Conservation (phyloP, 2,329 filamentous ascomycete species). For the Phyllosticta citrichinensis region DNA sequence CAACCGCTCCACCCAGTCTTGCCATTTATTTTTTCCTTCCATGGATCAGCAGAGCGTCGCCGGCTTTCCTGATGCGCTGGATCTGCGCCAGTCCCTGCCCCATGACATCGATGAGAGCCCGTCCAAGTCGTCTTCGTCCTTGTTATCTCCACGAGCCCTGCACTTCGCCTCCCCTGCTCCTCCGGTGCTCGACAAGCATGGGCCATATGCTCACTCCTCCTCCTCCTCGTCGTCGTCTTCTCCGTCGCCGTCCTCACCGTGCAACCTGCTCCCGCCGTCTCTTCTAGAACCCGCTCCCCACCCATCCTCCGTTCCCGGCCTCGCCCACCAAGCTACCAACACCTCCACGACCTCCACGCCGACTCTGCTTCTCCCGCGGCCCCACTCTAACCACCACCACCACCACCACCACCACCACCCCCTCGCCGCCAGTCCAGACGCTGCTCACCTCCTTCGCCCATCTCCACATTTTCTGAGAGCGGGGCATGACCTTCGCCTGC, state of each 20-base stretch:
- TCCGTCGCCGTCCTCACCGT: background rate
- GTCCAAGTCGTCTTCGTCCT: background rate
- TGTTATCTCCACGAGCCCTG: conserved; percentile 3
- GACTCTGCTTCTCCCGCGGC: conserved; percentile 2
- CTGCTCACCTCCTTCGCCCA: background rate
- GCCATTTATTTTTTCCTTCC: background rate
- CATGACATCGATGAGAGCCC: conserved; percentile 5
- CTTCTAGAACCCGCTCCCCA: conserved; percentile 1
- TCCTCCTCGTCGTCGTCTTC: background rate
- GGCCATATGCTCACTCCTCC: background rate
- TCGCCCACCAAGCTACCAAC: background rate
- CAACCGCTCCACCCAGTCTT: conserved; percentile 2
- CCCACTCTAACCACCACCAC: conserved; percentile 3
- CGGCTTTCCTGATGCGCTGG: conserved; percentile 8
- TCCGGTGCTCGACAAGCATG: background rate
- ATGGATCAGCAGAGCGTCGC: conserved; percentile 7
- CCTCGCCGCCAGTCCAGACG: background rate
- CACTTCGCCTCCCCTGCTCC: background rate
- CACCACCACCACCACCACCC: conserved; percentile 1
- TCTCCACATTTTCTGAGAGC: conserved; percentile 3
- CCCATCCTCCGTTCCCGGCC: conserved; percentile 5
- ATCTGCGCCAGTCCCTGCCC: conserved; percentile 9
- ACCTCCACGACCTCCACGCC: conserved; percentile 4
- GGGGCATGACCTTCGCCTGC: conserved; percentile 34
- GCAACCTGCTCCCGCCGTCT: conserved; percentile 2